These are phyloP conservation scores for Pontederia crassipes DNA, from an alignment of 176 grass and related monocot genomes.

Conservation along the genomic window DNA sequence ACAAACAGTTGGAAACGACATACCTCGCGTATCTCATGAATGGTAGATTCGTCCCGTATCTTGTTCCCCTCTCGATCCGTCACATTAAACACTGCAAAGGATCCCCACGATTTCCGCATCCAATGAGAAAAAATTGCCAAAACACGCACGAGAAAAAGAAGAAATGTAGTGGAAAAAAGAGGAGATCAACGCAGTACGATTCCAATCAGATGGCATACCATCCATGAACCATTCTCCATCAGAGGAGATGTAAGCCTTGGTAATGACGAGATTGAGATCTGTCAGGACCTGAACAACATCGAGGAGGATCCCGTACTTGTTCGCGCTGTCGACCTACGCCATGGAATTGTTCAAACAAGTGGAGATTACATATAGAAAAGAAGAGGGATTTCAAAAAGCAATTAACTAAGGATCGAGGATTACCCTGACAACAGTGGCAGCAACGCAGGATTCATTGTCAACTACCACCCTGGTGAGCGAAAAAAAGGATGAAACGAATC, in stretches of 20 bases:
- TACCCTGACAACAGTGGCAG: conserved; percentile 69
- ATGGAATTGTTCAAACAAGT: background rate
- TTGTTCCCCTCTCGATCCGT: background rate
- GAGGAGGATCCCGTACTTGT: conserved; percentile 66
- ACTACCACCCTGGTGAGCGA: conserved; percentile 36
- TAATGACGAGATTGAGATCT: conserved; percentile 68
- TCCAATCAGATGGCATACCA: conserved; percentile 21
- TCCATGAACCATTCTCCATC: conserved; percentile 90
- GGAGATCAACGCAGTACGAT: too few species aligned
- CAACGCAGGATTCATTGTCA: conserved; percentile 40
- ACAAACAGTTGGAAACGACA: background rate
- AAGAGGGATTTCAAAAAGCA: background rate
- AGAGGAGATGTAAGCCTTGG: conserved; percentile 68
- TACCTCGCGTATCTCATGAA: background rate
- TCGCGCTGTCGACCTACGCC: conserved; percentile 54
- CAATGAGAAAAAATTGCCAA: too few species aligned
- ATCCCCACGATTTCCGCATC: background rate
- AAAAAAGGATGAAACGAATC: background rate
- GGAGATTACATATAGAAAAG: background rate
- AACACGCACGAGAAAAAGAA: too few species aligned
- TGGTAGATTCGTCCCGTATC: background rate
- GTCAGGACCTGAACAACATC: conserved; percentile 72
- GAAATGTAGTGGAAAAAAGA: too few species aligned
- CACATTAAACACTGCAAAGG: conserved; percentile 3
- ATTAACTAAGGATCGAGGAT: background rate